Evolutionary conservation across 2,329 filamentous ascomycete species (phyloP).

Genomic region (Penicillium sp.): DNA sequence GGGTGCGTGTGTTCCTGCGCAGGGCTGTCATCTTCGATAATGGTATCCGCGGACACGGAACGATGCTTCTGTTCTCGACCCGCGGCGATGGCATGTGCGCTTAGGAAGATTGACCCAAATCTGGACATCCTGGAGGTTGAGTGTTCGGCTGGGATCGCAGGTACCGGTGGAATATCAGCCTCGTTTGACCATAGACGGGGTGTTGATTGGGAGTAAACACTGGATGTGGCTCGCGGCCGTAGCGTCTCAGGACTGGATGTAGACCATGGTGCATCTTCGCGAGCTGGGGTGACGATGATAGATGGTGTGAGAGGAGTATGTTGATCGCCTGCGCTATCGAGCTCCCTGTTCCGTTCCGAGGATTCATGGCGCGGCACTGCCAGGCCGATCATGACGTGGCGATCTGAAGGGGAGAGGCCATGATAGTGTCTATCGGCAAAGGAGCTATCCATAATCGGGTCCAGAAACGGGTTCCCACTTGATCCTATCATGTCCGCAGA

Average conservation of each 20-base stretch:
- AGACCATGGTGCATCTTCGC: constrained; percentile 39
- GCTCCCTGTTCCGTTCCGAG: constrained; percentile 21
- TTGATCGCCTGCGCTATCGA: constrained; percentile 29
- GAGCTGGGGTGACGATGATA: constrained; percentile 47
- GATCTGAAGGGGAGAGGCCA: constrained; percentile 45
- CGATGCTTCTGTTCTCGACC: constrained; percentile 27
- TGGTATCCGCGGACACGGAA: constrained; percentile 35
- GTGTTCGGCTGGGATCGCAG: constrained; percentile 39
- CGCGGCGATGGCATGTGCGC: constrained; percentile 16
- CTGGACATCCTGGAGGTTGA: constrained; percentile 11
- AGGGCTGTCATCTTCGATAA: constrained; percentile 37
- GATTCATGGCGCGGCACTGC: constrained; percentile 39
- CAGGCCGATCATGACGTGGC: constrained; percentile 48
- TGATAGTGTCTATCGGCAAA: constrained; percentile 27
- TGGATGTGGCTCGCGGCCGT: constrained; percentile 39
- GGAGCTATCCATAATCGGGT: constrained; percentile 12
- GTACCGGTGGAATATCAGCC: constrained; percentile 39
- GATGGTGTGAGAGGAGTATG: constrained; percentile 44
- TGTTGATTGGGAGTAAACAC: constrained; percentile 45
- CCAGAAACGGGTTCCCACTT: constrained; percentile 16
- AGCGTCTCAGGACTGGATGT: constrained; percentile 23
- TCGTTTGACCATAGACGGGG: constrained; percentile 26
- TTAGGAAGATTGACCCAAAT: constrained; percentile 11
- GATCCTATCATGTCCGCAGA: constrained; percentile 16
- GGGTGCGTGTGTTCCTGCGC: neutral